Evolutionary conservation across 768 basidiomycete genomes (phyloP), one percentile per base, ranked within the genome.

Genomic region (Atractiella rhizophila): DNA sequence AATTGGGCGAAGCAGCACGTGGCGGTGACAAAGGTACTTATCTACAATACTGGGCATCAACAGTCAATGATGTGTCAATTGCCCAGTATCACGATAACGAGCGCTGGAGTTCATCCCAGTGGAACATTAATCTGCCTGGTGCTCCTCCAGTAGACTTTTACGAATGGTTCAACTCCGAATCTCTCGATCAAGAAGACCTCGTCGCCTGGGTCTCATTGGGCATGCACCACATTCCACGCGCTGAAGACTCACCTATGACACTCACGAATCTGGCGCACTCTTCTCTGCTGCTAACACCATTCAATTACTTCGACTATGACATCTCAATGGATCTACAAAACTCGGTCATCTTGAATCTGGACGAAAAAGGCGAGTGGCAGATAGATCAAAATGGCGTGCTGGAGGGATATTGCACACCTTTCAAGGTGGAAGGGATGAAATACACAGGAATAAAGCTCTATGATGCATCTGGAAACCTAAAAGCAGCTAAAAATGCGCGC

Each of bases 1-100:
- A 70, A 74, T 49, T 75, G 71, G 68, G 72, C 71, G 3, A 64
- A 68, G 25, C 69, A 73, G 51, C 69, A 70, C 52, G 56, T 73
- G 5, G 69, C 69, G 2, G 65, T 73, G 10, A 67, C 69, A 15
- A 39, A 40, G 18, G 62, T 67, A n/a, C n/a, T n/a, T n/a, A n/a
- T n/a, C n/a, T n/a, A n/a, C n/a, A n/a, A n/a, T n/a, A n/a, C n/a
- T n/a, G n/a, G n/a, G n/a, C n/a, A n/a, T n/a, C n/a, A n/a, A n/a
- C n/a, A n/a, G n/a, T n/a, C n/a, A n/a, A n/a, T n/a, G n/a, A n/a
- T n/a, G n/a, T n/a, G n/a, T n/a, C n/a, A n/a, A n/a, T n/a, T n/a
- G n/a, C n/a, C n/a, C n/a, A n/a, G n/a, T n/a, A n/a, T 27, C 72
- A 75, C 55, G 73, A 74, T 16, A 65, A 64, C 1, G 73, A 75